Evolutionary conservation across 139 green algal genomes (phyloP), one percentile per base, ranked within the genome.

Genomic region (Tetradesmus obliquus): DNA sequence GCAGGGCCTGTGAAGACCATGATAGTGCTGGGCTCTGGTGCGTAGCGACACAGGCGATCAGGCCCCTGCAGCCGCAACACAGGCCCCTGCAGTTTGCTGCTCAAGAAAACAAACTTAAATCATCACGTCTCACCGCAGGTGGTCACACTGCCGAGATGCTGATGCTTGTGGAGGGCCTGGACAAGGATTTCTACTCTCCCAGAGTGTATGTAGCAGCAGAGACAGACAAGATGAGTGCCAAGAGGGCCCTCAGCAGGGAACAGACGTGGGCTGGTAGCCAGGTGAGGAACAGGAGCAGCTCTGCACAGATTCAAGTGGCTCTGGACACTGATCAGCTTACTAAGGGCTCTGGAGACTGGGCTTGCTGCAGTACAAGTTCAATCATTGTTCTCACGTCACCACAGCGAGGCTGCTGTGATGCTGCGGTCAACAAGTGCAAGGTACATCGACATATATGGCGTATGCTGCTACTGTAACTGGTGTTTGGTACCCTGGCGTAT

Each of bases 111-210:
- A 6, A 60, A 66, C 80, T 72, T 6, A 89, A n/a, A 53, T 80
- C 22, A 89, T 10, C 6, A 12, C 22, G 24, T 51, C 5, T 8
- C 22, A 15, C 4, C 76, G 55, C 94, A 99, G 97, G 97, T 6
- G 97, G 97, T 2, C 97, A 99, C 93, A 99, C 97, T 0, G 97
- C 97, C 3, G 97, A 99, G 93, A 99, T 99, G 96, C 92, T 99
- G 55, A 92, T 88, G 82, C 90, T 99, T 53, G 79, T 98, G 19
- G 82, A 86, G 2, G 53, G 69, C 2, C 76, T 99, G 24, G 91
- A 97, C 91, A 93, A 93, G 62, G 1, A 82, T 0, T 80, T 84
- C 2, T 98, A 98, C 93, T 55, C 4, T 6, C 96, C 97, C 0
- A 91, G 97, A 3, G 89, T 92, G 7, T 99, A 98, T 87, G 95